These are phyloP conservation scores for Lasiodiplodia theobromae DNA, from an alignment of 2,329 filamentous ascomycete genomes.

Conservation along the genomic window DNA sequence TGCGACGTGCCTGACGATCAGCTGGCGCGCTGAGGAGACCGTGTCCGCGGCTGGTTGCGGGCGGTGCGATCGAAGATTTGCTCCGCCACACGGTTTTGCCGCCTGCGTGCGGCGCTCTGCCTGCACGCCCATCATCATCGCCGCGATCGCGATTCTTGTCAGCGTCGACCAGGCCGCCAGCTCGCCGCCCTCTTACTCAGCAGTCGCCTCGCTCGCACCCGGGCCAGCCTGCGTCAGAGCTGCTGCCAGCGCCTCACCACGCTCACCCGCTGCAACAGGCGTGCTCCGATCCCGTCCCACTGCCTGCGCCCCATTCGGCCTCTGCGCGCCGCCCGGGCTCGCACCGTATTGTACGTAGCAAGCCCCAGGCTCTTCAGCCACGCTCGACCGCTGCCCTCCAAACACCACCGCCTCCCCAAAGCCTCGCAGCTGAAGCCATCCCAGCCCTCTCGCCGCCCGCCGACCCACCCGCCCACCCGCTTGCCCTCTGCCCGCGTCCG, in stretches of 20 bases:
- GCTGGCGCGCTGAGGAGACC: not conserved
- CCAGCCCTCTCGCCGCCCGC: not conserved
- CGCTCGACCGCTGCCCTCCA: slow-evolving; percentile 14
- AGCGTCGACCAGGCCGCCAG: not conserved
- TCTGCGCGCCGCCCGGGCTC: not conserved
- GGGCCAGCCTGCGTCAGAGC: slow-evolving; percentile 8
- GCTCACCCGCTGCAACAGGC: slow-evolving; percentile 2
- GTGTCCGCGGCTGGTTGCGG: not conserved
- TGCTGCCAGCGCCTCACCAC: slow-evolving; percentile 12
- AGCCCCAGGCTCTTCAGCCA: slow-evolving; percentile 21
- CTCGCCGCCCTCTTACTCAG: slow-evolving; percentile 19
- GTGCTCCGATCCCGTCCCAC: not conserved
- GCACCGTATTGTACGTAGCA: not conserved
- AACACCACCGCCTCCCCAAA: slow-evolving; percentile 7
- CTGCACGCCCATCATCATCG: not conserved
- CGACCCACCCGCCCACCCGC: not conserved
- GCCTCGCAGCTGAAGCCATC: slow-evolving; percentile 1
- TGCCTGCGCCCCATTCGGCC: slow-evolving; percentile 9
- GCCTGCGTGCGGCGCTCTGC: not conserved
- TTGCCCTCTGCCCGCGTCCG: not conserved
- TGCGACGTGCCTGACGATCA: slow-evolving; percentile 14
- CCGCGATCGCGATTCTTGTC: slow-evolving; percentile 11
- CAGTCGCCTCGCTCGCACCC: slow-evolving; percentile 12
- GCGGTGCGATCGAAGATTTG: slow-evolving; percentile 11
- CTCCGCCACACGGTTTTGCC: not conserved